phyloP scores from a whole-genome alignment of 176 grass and related monocot species.

The Ampelocalamus luodianensis region DNA sequence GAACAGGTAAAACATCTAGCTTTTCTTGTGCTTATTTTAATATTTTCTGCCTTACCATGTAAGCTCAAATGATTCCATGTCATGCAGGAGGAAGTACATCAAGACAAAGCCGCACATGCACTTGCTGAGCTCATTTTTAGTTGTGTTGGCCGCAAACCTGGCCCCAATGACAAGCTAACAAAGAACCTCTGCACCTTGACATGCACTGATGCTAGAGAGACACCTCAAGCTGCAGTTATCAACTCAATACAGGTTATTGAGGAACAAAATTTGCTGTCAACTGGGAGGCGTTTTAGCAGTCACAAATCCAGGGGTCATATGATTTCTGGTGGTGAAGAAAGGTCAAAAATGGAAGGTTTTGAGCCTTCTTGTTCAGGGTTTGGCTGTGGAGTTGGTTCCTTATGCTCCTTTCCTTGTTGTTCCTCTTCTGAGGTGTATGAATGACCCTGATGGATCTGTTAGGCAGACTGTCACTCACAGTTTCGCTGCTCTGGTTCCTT shows the following conservation, averaged over 20 bases:
- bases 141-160: constrained; percentile 92
- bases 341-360: constrained; percentile 80
- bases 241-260: constrained; percentile 93
- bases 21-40: constrained; percentile 25
- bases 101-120: constrained; percentile 95
- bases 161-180: constrained; percentile 94
- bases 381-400: constrained; percentile 86
- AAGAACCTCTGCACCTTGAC: constrained; percentile 94
- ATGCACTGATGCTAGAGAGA: constrained; percentile 79
- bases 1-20: constrained; percentile 67
- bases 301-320: constrained; percentile 66
- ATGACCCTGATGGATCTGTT: constrained; percentile 83
- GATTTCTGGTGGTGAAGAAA: constrained; percentile 66
- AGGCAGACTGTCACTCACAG: constrained; percentile 97
- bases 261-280: constrained; percentile 85
- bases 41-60: constrained; percentile 31
- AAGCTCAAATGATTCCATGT: constrained; percentile 44
- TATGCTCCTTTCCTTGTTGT: constrained; percentile 96
- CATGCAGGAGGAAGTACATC: constrained; percentile 89
- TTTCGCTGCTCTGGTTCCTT: constrained; percentile 95
- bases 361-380: constrained; percentile 95
- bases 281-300: constrained; percentile 61
- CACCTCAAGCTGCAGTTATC: constrained; percentile 86
- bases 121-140: constrained; percentile 92
- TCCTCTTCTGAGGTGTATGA: constrained; percentile 98